phyloP scores from a whole-genome alignment of 2,329 filamentous ascomycete genomes.

The Elsinoe necatrix region DNA sequence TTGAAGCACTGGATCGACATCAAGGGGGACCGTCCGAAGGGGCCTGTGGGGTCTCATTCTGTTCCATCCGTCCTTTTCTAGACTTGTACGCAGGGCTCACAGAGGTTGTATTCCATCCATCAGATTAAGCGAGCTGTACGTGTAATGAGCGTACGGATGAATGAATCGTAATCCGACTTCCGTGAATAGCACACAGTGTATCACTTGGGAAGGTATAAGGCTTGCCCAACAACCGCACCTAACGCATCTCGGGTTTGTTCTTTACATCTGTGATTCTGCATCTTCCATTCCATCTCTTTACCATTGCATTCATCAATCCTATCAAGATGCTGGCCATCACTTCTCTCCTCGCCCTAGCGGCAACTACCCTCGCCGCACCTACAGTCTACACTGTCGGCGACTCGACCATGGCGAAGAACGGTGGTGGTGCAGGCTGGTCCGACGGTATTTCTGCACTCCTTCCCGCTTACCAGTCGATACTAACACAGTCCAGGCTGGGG shows the following conservation, averaged over 20 bases:
- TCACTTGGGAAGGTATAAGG: not conserved
- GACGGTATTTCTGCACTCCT: conserved; percentile 28
- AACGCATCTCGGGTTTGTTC: conserved; percentile 13
- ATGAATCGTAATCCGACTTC: not conserved
- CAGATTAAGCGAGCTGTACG: not conserved
- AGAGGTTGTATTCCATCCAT: not conserved
- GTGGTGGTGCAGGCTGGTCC: conserved; percentile 35
- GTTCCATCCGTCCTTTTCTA: no score
- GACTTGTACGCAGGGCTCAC: not conserved
- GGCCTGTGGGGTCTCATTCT: not conserved
- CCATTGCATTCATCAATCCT: conserved; percentile 1
- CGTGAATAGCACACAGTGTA: not conserved
- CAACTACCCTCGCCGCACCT: conserved; percentile 6
- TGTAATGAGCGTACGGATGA: not conserved
- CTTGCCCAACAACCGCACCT: conserved; percentile 11
- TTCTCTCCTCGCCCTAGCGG: conserved; percentile 11
- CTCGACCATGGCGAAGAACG: conserved; percentile 50
- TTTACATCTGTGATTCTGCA: not conserved
- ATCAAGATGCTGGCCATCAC: conserved; percentile 13
- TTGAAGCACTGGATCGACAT: not conserved
- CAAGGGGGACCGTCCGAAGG: conserved; percentile 3
- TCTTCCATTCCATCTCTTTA: conserved; percentile 1
- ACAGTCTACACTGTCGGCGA: conserved; percentile 53
- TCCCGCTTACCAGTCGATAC: not conserved
- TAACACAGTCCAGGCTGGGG: conserved; percentile 48